Conservation (phyloP, 2,329 filamentous ascomycete genomes). For the Aspergillus sp. region DNA sequence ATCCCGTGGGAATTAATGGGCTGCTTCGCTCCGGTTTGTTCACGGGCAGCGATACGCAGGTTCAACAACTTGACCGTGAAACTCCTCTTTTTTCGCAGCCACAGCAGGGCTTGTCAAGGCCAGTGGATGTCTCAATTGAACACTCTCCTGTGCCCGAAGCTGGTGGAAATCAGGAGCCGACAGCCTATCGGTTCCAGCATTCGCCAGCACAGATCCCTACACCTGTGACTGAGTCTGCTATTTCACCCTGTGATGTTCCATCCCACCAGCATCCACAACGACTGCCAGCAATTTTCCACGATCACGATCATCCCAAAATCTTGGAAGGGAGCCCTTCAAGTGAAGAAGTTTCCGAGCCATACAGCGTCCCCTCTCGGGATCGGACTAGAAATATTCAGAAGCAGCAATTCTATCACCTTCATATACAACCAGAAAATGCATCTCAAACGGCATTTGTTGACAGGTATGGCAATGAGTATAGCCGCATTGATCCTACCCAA, state of each 20-base stretch:
- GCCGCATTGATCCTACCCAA: slow-evolving; percentile 55
- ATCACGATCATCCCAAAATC: no score
- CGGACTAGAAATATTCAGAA: no score
- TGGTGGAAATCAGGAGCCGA: neutral
- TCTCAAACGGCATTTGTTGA: slow-evolving; percentile 35
- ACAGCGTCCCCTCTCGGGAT: no score
- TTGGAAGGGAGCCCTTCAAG: no score
- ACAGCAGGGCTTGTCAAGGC: slow-evolving; percentile 6
- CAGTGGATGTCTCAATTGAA: neutral
- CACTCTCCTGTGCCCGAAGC: neutral
- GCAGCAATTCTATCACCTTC: slow-evolving; percentile 6
- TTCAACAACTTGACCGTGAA: slow-evolving; percentile 6
- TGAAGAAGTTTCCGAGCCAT: no score
- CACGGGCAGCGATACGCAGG: slow-evolving; percentile 13
- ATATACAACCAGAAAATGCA: slow-evolving; percentile 6
- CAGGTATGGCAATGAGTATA: slow-evolving; percentile 54
- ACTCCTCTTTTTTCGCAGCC: no score
- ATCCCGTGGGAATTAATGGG: slow-evolving; percentile 29
- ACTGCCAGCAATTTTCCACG: no score
- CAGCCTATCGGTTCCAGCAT: neutral
- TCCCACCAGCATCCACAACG: no score
- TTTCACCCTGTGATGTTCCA: neutral
- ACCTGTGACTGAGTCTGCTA: neutral
- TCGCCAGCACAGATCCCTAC: neutral
- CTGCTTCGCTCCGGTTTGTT: slow-evolving; percentile 7